A percentile compares a stretch with the other conserved stretches of the same genome.
Conservation (phyloP, 345 rosid genomes). For the Angophora floribunda region DNA sequence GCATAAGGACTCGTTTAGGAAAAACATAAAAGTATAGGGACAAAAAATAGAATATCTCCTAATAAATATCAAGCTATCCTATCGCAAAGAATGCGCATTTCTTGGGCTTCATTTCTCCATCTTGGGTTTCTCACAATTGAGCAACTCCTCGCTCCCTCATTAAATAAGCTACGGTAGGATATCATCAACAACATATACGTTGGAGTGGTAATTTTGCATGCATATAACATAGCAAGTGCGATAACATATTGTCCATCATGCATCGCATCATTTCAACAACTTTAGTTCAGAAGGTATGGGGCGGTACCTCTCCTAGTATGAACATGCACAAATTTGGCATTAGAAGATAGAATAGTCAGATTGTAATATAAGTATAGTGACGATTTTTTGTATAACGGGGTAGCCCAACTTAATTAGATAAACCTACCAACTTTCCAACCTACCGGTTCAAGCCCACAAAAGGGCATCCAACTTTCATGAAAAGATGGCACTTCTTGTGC, state of each 20-base stretch:
- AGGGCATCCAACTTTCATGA: not conserved
- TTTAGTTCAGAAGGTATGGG: no score
- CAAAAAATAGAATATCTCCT: not conserved
- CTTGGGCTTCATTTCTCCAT: not conserved
- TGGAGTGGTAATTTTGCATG: not conserved
- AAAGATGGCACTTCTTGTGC: not conserved
- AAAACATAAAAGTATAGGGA: not conserved
- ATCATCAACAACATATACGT: not conserved
- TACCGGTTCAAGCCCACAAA: not conserved
- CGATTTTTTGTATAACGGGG: not conserved
- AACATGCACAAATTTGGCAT: not conserved
- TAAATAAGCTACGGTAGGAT: not conserved
- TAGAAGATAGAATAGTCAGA: not conserved
- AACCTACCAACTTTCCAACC: not conserved
- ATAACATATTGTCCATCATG: not conserved
- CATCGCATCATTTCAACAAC: not conserved
- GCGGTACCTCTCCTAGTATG: not conserved
- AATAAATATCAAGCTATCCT: not conserved
- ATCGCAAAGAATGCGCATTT: not conserved
- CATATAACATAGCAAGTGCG: not conserved
- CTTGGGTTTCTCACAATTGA: not conserved
- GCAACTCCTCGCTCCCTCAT: not conserved
- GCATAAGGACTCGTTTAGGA: not conserved
- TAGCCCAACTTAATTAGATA: not conserved
- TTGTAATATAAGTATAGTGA: not conserved